phyloP scores from a whole-genome alignment of 768 basidiomycete species.

The Paxillus ammoniavirescens region DNA sequence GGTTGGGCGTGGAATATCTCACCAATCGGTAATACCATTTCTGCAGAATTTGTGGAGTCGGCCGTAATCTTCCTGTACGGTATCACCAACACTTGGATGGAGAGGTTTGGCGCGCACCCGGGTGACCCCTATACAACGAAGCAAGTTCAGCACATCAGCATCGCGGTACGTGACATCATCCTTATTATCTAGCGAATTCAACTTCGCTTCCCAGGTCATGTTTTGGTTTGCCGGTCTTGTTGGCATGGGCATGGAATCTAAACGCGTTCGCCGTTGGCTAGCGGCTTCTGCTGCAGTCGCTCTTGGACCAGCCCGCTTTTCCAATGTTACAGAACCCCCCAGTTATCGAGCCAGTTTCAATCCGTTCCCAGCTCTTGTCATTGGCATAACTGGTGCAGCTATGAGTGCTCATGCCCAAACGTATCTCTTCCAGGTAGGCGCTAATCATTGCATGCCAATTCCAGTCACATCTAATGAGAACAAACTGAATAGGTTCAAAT shows the following conservation, averaged over 20 bases:
- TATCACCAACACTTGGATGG: constrained; percentile 94
- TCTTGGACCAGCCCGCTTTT: constrained; percentile 20
- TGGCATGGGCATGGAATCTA: constrained; percentile 88
- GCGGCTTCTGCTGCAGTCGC: constrained; percentile 52
- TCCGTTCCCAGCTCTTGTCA: constrained; percentile 89
- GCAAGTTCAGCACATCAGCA: constrained; percentile 91
- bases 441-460: background rate
- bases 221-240: constrained; percentile 92
- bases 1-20: constrained; percentile 97
- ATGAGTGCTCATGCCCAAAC: constrained; percentile 92
- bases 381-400: constrained; percentile 89
- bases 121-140: constrained; percentile 88
- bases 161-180: constrained; percentile 60
- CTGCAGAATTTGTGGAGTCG: constrained; percentile 79
- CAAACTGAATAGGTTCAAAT: constrained; percentile 65
- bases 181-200: background rate
- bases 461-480: constrained; percentile 3
- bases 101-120: constrained; percentile 80
- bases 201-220: constrained; percentile 55
- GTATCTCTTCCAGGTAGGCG: constrained; percentile 78
- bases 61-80: constrained; percentile 86
- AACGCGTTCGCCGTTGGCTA: constrained; percentile 68
- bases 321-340: constrained; percentile 57
- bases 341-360: constrained; percentile 82
- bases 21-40: constrained; percentile 47